Conservation (phyloP, 1,284 basidiomycete genomes). For the Hortiboletus rubellus region DNA sequence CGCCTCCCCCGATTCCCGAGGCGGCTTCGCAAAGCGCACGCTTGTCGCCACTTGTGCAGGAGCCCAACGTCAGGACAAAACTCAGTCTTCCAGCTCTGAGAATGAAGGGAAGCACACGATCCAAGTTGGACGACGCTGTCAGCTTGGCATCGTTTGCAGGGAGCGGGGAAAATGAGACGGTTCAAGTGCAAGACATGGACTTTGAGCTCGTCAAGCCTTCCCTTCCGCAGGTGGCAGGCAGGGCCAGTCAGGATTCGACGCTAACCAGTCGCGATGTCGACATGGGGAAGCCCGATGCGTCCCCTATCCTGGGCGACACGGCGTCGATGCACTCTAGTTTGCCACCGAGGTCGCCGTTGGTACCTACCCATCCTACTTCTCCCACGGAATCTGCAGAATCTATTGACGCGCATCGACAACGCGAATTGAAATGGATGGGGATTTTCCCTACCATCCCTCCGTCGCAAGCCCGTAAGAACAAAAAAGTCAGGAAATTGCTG, state of each 20-base stretch:
- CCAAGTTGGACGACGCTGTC: conserved; percentile 28
- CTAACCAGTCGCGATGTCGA: conserved; percentile 36
- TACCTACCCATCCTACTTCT: conserved; percentile 9
- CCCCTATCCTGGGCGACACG: conserved; percentile 48
- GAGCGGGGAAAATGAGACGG: conserved; percentile 42
- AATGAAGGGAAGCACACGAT: conserved; percentile 23
- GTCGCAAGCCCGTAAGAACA: conserved; percentile 70
- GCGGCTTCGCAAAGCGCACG: conserved; percentile 21
- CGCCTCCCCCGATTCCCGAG: conserved; percentile 27
- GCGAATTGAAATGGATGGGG: conserved; percentile 75
- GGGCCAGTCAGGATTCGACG: conserved; percentile 57
- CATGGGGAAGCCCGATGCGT: conserved; percentile 27
- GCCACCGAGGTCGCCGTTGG: conserved; percentile 33
- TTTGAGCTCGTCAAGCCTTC: conserved; percentile 72
- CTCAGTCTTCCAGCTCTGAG: conserved; percentile 34
- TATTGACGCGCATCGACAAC: conserved; percentile 70
- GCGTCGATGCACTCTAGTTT: conserved; percentile 42
- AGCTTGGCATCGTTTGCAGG: conserved; percentile 28
- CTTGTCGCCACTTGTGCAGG: conserved; percentile 24
- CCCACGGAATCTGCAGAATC: conserved; percentile 33
- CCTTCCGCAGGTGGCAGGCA: conserved; percentile 44
- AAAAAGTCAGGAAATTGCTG: conserved; percentile 81
- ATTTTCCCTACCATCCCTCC: conserved; percentile 64
- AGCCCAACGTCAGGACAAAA: conserved; percentile 25
- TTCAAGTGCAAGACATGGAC: conserved; percentile 77